Percentiles rank a stretch among this genome's conserved stretches.
These are phyloP conservation scores for Millerago galiae DNA, from an alignment of 805 yeast genomes.

Conservation along the genomic window DNA sequence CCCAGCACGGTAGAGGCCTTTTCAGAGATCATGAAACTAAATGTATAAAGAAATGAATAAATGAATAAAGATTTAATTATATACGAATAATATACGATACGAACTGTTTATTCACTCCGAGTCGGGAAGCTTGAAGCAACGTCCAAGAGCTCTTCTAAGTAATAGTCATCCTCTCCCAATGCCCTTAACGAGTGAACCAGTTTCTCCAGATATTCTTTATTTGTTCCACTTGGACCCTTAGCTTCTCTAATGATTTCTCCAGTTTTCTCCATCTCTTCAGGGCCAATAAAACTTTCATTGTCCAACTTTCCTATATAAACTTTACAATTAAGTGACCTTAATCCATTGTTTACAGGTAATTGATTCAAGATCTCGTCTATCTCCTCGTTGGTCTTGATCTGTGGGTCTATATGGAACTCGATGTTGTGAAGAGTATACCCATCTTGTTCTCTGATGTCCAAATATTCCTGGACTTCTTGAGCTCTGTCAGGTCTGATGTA, in stretches of 20 bases:
- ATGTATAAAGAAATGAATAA: background rate
- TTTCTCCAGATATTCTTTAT: conserved; percentile 59
- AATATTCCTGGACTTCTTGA: conserved; percentile 52
- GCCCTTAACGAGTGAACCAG: conserved; percentile 44
- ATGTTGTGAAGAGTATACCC: conserved; percentile 63
- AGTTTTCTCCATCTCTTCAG: conserved; percentile 54
- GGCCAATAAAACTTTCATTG: conserved; percentile 81
- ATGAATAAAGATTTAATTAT: too few relatives aligned
- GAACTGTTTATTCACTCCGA: background rate
- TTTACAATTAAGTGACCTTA: conserved; percentile 44
- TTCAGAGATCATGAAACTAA: conserved; percentile 24
- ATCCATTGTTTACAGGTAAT: conserved; percentile 26
- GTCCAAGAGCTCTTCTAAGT: conserved; percentile 2
- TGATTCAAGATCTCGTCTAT: background rate
- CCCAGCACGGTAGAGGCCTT: conserved; percentile 70
- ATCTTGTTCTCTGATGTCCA: conserved; percentile 82
- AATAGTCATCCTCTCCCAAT: conserved; percentile 14
- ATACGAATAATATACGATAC: too few relatives aligned
- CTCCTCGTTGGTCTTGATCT: too few relatives aligned
- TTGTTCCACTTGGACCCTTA: conserved; percentile 78
- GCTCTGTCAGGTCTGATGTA: conserved; percentile 65
- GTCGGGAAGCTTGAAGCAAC: conserved; percentile 3
- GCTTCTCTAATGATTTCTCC: conserved; percentile 53
- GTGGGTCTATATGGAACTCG: too few relatives aligned
- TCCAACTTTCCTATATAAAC: conserved; percentile 82